phyloP scores from a whole-genome alignment of 129 eudicot genomes.

The Rutidosis leptorrhynchoides region DNA sequence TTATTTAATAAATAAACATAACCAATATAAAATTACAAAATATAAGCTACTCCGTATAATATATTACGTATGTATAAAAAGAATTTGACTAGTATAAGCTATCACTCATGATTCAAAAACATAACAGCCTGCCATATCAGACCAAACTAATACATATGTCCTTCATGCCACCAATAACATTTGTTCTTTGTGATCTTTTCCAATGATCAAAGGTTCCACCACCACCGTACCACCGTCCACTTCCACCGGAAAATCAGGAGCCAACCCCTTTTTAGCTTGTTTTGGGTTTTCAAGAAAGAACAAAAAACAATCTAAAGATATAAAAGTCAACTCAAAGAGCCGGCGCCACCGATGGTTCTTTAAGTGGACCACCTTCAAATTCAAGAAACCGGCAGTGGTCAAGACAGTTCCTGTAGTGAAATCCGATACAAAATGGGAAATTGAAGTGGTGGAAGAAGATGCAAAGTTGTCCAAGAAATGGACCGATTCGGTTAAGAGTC shows the following conservation, averaged over 20 bases:
- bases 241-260: slow-evolving; percentile 4
- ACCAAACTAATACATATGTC: slow-evolving; percentile 17
- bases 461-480: slow-evolving; percentile 5
- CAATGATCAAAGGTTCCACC: slow-evolving; percentile 29
- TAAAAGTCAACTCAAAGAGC: slow-evolving; percentile 29
- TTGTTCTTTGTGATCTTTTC: slow-evolving; percentile 17
- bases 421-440: slow-evolving; percentile 1
- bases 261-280: slow-evolving; percentile 36
- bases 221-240: slow-evolving; percentile 16
- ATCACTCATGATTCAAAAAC: slow-evolving; percentile 14
- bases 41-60: no score
- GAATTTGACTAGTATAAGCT: slow-evolving; percentile 8
- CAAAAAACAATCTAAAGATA: slow-evolving; percentile 4
- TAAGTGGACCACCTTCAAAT: slow-evolving; percentile 14
- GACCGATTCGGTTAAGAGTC: not conserved
- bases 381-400: slow-evolving; percentile 20
- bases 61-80: slow-evolving; percentile 21
- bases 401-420: slow-evolving; percentile 27
- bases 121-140: slow-evolving; percentile 32
- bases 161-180: slow-evolving; percentile 26
- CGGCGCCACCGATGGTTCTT: slow-evolving; percentile 30
- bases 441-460: slow-evolving; percentile 25
- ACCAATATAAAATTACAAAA: no score
- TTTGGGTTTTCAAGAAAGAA: slow-evolving; percentile 30
- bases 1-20: no score